Base-by-base conservation (phyloP, 805 yeast genomes). In the Kazachstania martiniae region DNA sequence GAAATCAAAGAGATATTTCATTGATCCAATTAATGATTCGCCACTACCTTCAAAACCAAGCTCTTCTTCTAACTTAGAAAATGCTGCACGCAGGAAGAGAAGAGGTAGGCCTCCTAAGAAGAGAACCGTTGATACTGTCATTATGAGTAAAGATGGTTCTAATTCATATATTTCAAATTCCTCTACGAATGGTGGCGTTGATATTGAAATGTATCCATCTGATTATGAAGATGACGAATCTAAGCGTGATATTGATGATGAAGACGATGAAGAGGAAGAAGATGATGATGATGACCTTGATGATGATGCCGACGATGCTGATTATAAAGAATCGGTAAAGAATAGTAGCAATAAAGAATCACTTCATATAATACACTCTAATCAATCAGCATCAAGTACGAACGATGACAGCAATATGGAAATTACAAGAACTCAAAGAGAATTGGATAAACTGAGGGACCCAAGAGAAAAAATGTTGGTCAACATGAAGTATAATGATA, bases 31-130 rank as follows among this genome's bases (percentile, higher is more conserved):
- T 14, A 9, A 8, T 19, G 12, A 21, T 12, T 12, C 17, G 15
- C 9, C 8, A 17, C 17, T 18, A 21, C 13, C 24, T 4, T 18
- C 30, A 14, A 26, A 23, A 7, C 7, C 25, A 9, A 8, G 13
- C 6, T 3, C 22, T 8, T 14, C 15, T 12, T 28, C 31, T 7
- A 21, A 9, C 14, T 19, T 12, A 7, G 15, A 17, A 16, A 12
- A 12, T 6, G 27, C 15, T 15, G 31, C 39, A 6, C 32, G 39
- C 5, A 48, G 42, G 32, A 55, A 46, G 27, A 52, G 46, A 36
- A 47, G 60, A 32, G 60, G 60, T 22, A 46, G 60, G 32, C 60
- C 60, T 10, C 58, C 58, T 4, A 55, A 52, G 39, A 46, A 42
- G 41, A 49, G 49, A 40, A 48, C 50, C 4, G 52, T 49, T 2